phyloP scores from a whole-genome alignment of 2,329 filamentous ascomycete genomes.

The Ciborinia camelliae region DNA sequence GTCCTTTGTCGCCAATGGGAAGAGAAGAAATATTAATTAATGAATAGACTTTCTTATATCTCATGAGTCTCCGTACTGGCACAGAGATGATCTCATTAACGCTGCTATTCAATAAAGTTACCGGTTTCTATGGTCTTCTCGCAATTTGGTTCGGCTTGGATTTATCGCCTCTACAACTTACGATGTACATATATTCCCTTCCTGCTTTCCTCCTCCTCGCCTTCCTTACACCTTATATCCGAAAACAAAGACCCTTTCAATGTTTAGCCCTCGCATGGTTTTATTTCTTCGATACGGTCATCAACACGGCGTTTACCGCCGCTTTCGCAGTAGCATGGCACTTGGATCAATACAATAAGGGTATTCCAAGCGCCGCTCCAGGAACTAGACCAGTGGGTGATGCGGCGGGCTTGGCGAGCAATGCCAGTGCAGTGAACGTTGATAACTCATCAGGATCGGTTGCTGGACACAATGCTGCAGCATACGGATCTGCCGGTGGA shows the following conservation, averaged over 20 bases:
- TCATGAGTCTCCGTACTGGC: conserved; percentile 82
- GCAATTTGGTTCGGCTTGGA: conserved; percentile 83
- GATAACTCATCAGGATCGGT: conserved; percentile 47
- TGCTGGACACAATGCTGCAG: conserved; percentile 52
- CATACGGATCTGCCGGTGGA: conserved; percentile 42
- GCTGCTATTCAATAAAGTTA: conserved; percentile 87
- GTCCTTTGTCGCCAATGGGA: conserved; percentile 1
- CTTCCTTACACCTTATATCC: conserved; percentile 75
- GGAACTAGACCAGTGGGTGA: conserved; percentile 49
- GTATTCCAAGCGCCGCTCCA: conserved; percentile 40
- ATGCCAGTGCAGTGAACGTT: conserved; percentile 56
- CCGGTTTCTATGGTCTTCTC: conserved; percentile 84
- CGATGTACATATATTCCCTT: conserved; percentile 88
- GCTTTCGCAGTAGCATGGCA: conserved; percentile 87
- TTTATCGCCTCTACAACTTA: conserved; percentile 77
- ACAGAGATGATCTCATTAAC: conserved; percentile 80
- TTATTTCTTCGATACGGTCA: conserved; percentile 75
- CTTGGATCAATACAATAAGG: conserved; percentile 47
- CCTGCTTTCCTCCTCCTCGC: conserved; percentile 63
- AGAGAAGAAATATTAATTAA: conserved; percentile 22
- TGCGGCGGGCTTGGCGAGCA: conserved; percentile 62
- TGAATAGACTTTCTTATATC: conserved; percentile 73
- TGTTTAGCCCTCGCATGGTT: conserved; percentile 79
- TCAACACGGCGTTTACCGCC: conserved; percentile 79
- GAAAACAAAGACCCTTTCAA: conserved; percentile 72